These are phyloP conservation scores for Thermochaetoides dissita DNA, from an alignment of 2,329 filamentous ascomycete species.

Conservation along the genomic window DNA sequence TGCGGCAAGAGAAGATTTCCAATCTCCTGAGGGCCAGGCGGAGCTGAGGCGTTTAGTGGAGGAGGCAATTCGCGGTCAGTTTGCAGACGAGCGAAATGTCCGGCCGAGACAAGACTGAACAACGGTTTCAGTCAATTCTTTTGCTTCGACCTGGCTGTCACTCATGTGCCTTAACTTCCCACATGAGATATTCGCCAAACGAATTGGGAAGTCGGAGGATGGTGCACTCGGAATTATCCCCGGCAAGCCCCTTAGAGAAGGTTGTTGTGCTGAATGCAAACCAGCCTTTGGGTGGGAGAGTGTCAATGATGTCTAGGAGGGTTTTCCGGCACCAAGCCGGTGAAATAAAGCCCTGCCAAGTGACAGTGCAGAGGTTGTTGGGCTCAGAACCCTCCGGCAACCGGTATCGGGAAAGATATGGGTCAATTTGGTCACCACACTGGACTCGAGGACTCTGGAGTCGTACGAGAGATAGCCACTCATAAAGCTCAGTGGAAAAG, in stretches of 20 bases:
- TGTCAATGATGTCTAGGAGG: constrained; percentile 31
- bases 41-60: constrained; percentile 66
- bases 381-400: constrained; percentile 30
- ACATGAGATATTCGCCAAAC: constrained; percentile 42
- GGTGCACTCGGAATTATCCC: constrained; percentile 35
- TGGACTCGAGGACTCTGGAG: constrained; percentile 51
- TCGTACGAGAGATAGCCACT: constrained; percentile 59
- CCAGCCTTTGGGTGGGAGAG: constrained; percentile 35
- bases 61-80: constrained; percentile 58
- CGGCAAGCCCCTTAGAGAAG: constrained; percentile 32
- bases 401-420: constrained; percentile 54
- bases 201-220: constrained; percentile 37
- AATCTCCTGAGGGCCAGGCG: constrained; percentile 64
- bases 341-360: constrained; percentile 46
- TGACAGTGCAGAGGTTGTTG: constrained; percentile 34
- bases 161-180: constrained; percentile 39
- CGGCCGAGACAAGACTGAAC: constrained; percentile 45
- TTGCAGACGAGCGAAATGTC: constrained; percentile 51
- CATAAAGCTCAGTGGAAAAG: constrained; percentile 48
- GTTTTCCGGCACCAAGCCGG: constrained; percentile 36
- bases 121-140: too few relatives aligned
- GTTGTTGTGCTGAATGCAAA: constrained; percentile 39
- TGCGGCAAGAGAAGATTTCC: constrained; percentile 69
- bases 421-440: constrained; percentile 45
- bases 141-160: constrained; percentile 14